Evolutionary conservation across 2,329 filamentous ascomycete species (phyloP).

Genomic region (Phyllosticta citribraziliensis): DNA sequence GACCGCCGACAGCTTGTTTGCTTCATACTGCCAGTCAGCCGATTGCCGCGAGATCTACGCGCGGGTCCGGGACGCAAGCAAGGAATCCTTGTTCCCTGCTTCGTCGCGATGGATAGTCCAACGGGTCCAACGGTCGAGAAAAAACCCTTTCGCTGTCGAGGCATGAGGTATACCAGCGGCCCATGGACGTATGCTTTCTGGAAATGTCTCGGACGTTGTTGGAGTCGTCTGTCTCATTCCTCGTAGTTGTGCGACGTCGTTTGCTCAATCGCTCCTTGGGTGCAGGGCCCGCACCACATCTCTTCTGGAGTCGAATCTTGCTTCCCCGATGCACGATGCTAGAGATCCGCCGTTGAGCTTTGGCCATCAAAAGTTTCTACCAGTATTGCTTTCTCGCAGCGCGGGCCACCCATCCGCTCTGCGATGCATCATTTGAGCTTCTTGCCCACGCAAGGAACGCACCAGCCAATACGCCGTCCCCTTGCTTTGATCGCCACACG

Average conservation of each 20-base stretch:
- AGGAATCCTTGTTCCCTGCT: background rate
- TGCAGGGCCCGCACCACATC: constrained; percentile 4
- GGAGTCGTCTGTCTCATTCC: constrained; percentile 7
- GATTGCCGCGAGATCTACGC: constrained; percentile 9
- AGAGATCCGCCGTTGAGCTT: constrained; percentile 8
- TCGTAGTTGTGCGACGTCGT: constrained; percentile 8
- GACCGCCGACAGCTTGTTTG: background rate
- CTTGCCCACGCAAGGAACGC: constrained; percentile 8
- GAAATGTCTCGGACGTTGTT: background rate
- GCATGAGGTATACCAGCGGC: background rate
- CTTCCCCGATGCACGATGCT: constrained; percentile 8
- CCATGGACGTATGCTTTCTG: constrained; percentile 1
- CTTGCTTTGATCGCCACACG: constrained; percentile 11
- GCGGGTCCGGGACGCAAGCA: constrained; percentile 2
- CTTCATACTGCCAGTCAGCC: background rate
- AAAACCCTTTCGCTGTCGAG: background rate
- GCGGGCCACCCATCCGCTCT: background rate
- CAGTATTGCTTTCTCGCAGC: background rate
- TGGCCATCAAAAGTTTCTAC: background rate
- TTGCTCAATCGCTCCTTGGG: constrained; percentile 2
- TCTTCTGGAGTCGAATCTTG: constrained; percentile 6
- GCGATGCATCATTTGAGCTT: constrained; percentile 8
- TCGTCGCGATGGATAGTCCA: background rate
- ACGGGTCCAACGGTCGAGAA: background rate
- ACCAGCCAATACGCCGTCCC: constrained; percentile 7